Base-by-base conservation (phyloP, 805 yeast genomes). In the Candida manassasensis region DNA sequence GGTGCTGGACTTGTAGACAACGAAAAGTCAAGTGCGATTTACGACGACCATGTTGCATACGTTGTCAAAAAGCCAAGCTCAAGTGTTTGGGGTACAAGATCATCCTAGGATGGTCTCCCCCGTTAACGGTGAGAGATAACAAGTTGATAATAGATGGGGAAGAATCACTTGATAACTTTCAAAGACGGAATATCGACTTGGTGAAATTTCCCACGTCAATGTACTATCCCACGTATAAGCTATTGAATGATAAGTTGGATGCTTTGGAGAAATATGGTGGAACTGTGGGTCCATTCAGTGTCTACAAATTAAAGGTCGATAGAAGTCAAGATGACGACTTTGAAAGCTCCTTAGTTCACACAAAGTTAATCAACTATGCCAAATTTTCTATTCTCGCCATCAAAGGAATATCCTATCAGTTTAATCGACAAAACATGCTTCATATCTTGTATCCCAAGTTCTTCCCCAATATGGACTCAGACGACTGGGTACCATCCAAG, bases 21-120 rank as follows among this genome's bases (percentile, higher is more conserved):
- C 55, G 79, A 17, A 74, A 73, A 42, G 72, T 75, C 43, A 73
- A 73, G 48, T 75, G 81, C 52, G 80, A 73, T 47, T 61, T 69
- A 9, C 41, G 52, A 3, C 57, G 58, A 36, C 80, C 80, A 2
- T 42, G 39, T 12, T 75, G 81, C 45, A 32, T 45, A 21, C 57
- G 79, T 35, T 75, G 81, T 52, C 45, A 39, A 27, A 70, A 63
- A 42, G 68, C 77, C 3, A 60, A 62, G 3, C 37, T 67, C 4
- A 52, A 53, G 7, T 76, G 81, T 55, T 60, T 55, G 12, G 80
- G 81, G 0, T 76, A 74, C 47, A 69, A 55, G 25, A 63, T 75
- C 37, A 65, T 63, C 25, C 53, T 76, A 19, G 67, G 70, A 12
- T 75, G 76, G 67, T 59, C 69, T 18, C 65, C 61, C 21, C 66